Percentiles rank a stretch among this genome's conserved stretches.
phyloP scores from a whole-genome alignment of 192 early-diverging fungal genomes.

The Fimicolochytrium jonesii region DNA sequence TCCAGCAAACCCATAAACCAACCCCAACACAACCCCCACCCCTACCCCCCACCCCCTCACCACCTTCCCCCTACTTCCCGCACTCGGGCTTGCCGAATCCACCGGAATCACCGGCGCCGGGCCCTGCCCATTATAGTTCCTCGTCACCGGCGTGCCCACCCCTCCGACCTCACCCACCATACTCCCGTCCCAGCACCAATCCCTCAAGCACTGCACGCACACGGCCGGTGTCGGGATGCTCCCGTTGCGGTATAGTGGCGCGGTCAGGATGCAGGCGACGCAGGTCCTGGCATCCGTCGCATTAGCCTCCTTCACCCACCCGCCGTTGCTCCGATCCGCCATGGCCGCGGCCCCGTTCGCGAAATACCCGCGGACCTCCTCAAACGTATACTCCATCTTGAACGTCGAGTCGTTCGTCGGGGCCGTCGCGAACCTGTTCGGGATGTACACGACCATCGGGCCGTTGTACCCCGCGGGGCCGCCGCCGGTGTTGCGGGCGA shows the following conservation, averaged over 20 bases:
- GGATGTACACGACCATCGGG: constrained; percentile 29
- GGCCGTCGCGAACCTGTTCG: constrained; percentile 8
- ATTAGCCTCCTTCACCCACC: not conserved
- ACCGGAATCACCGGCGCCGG: constrained; percentile 12
- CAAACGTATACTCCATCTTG: constrained; percentile 5
- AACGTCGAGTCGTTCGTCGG: constrained; percentile 27
- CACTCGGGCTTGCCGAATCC: too few relatives aligned
- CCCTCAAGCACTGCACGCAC: constrained; percentile 7
- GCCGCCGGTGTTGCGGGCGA: not conserved
- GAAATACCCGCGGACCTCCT: constrained; percentile 11
- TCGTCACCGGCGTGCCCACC: constrained; percentile 8
- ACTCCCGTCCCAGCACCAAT: constrained; percentile 21
- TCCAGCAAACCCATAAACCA: too few relatives aligned
- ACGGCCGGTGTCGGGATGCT: not conserved
- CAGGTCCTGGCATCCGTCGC: not conserved
- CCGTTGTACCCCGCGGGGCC: not conserved
- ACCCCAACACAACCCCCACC: too few relatives aligned
- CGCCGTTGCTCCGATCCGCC: not conserved
- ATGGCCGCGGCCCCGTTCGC: constrained; percentile 2
- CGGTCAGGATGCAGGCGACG: constrained; percentile 5
- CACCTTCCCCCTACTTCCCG: too few relatives aligned
- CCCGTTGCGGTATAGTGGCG: constrained; percentile 1
- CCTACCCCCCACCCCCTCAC: too few relatives aligned
- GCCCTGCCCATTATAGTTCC: constrained; percentile 3
- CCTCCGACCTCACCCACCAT: not conserved